Conservation (phyloP, 352 stramenopile species). For the Thalassiosira pacifica region DNA sequence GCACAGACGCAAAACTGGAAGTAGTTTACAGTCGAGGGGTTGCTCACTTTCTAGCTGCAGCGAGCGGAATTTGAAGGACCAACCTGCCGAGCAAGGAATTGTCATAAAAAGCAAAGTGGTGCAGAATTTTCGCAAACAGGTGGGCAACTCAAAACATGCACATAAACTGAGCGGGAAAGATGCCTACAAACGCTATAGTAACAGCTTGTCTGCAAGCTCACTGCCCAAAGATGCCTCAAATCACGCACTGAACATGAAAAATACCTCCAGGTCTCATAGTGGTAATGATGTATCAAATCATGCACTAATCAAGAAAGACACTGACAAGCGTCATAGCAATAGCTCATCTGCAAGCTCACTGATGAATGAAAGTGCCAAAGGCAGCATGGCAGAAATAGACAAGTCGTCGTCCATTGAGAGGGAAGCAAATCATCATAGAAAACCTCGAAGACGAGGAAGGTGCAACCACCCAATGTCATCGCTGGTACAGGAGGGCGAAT, state of each 20-base stretch:
- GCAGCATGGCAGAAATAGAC: conserved; percentile 30
- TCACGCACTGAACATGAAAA: no score
- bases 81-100: background rate
- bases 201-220: no score
- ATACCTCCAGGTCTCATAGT: no score
- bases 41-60: conserved; percentile 19
- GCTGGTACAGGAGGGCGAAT: background rate
- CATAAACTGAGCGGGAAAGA: no score
- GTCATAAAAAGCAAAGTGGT: background rate
- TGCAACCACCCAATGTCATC: conserved; percentile 40
- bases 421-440: conserved; percentile 2
- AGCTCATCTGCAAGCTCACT: no score
- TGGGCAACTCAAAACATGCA: no score
- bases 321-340: no score
- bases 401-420: background rate
- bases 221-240: no score
- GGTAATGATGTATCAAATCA: no score
- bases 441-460: conserved; percentile 37
- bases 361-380: conserved; percentile 1
- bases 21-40: conserved; percentile 8
- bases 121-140: no score
- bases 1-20: conserved; percentile 1
- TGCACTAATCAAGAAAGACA: no score
- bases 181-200: no score
- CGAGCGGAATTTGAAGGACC: conserved; percentile 8